Percentiles rank a stretch among this genome's conserved stretches.
Evolutionary conservation across 345 rosid species (phyloP).

Genomic region (Citrus sinensis): DVS_A1.0 CM039162.1:4180001-4180500

Average conservation of each 20-base stretch:
- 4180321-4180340: neutral
- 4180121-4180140: conserved; percentile 63
- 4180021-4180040: conserved; percentile 36
- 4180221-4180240: conserved; percentile 56
- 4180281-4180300: neutral
- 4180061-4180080: conserved; percentile 63
- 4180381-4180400: neutral
- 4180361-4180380: neutral
- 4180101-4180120: conserved; percentile 64
- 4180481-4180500: neutral
- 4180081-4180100: conserved; percentile 62
- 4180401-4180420: neutral
- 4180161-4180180: conserved; percentile 75
- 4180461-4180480: neutral
- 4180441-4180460: neutral
- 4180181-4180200: conserved; percentile 59
- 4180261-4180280: conserved; percentile 6
- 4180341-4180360: neutral
- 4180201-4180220: conserved; percentile 74
- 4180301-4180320: neutral
- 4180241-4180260: conserved; percentile 46
- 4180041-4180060: conserved; percentile 81
- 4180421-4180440: neutral
- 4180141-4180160: conserved; percentile 52
- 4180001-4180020: neutral